phyloP scores from a whole-genome alignment of 371 early-diverging fungal genomes.

The Capniomyces stellatus region DNA sequence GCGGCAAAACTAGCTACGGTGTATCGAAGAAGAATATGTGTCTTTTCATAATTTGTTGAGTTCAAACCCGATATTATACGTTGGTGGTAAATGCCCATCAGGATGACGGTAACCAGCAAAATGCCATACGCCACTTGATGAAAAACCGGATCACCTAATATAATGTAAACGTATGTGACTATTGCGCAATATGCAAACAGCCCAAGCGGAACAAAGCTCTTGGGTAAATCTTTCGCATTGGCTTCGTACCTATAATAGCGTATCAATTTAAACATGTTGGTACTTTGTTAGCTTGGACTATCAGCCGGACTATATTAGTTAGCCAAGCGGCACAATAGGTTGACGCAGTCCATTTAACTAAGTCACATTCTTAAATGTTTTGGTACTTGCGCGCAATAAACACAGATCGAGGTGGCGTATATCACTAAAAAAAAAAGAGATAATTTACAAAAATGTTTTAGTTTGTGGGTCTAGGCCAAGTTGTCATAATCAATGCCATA shows the following conservation, averaged over 20 bases:
- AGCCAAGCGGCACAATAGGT: no score
- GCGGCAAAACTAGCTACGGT: constrained; percentile 29
- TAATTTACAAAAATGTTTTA: no score
- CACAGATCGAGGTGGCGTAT: no score
- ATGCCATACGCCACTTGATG: constrained; percentile 52
- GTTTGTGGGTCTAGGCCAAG: no score
- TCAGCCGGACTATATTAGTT: no score
- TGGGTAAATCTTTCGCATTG: constrained; percentile 22
- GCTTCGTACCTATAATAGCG: constrained; percentile 31
- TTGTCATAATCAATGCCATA: no score
- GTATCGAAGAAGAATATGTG: constrained; percentile 18
- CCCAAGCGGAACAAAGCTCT: constrained; percentile 20
- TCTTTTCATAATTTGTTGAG: constrained; percentile 15
- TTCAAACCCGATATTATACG: constrained; percentile 22
- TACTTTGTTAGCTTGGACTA: no score
- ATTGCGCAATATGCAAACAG: constrained; percentile 31
- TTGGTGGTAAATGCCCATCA: constrained; percentile 27
- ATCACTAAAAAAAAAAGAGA: no score
- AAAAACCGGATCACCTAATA: constrained; percentile 47
- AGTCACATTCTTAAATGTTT: no score
- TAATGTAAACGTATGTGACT: constrained; percentile 43
- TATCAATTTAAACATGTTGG: no score
- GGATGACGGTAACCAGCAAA: constrained; percentile 28
- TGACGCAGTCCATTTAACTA: no score
- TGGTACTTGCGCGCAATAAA: no score